Base-by-base conservation (phyloP, 805 yeast genomes). In the Candida maris region DNA sequence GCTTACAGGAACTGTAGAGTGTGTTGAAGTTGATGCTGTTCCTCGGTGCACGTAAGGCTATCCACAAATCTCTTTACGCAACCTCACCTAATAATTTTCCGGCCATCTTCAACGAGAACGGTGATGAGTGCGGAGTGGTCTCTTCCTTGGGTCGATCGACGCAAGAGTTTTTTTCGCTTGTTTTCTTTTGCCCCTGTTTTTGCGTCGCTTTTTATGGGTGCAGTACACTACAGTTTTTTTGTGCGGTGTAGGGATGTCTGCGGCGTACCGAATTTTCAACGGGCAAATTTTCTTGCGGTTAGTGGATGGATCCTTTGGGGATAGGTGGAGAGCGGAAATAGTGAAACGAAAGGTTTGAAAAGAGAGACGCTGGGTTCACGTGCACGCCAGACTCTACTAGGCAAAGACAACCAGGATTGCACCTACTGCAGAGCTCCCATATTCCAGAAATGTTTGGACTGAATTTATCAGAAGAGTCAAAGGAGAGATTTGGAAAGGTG, bases 401-500 rank as follows among this genome's bases (percentile, higher is more conserved):
- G n/a, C n/a, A n/a, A n/a, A n/a, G n/a, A n/a, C n/a, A n/a, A n/a
- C n/a, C n/a, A n/a, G n/a, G n/a, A n/a, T n/a, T n/a, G n/a, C 24
- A 21, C 24, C 24, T 9, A 21, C 24, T 9, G 24, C 24, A 21
- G 24, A 21, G 10, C 24, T 21, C 24, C 12, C 12, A 12, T 12
- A 9, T n/a, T n/a, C n/a, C n/a, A n/a, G n/a, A n/a, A n/a, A 59
- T 59, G 24, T 27, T 38, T 37, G 62, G 60, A 17, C 57, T 67
- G 37, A 55, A 67, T 42, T 49, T 69, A 34, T 67, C 73, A 26
- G 73, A 69, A 60, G 74, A 69, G 51, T 65, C 73, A 20, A 68
- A 67, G 76, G 98, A 93, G 70, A 87, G 97, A 68, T 76, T 93
- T 63, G 67, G 81, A 61, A 86, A 81, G 62, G 68, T 89, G 46